A percentile compares a stretch with the other conserved stretches of the same genome.
These are phyloP conservation scores for Rosa chinensis DNA, from an alignment of 306 rosid genomes.

Conservation along the genomic window DNA sequence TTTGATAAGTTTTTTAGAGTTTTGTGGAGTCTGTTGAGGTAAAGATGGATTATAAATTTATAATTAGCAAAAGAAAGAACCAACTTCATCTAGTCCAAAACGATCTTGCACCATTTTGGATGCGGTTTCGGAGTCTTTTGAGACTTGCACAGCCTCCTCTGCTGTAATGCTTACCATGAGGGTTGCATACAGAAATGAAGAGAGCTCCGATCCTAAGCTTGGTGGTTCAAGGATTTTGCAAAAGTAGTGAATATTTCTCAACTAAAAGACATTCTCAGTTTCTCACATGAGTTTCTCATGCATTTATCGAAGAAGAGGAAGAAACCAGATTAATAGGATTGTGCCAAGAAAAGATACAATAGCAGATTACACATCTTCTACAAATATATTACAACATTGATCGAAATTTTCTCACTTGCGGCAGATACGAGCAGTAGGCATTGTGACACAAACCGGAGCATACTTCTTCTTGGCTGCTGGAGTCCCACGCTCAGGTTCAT, in stretches of 20 bases:
- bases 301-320: slow-evolving; percentile 12
- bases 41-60: not conserved
- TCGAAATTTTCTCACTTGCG: slow-evolving; percentile 37
- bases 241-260: not conserved
- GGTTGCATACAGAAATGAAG: not conserved
- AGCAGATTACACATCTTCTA: slow-evolving; percentile 21
- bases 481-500: slow-evolving; percentile 52
- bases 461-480: slow-evolving; percentile 59
- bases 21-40: not conserved
- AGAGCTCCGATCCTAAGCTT: not conserved
- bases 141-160: not conserved
- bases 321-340: slow-evolving; percentile 8
- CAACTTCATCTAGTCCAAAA: not conserved
- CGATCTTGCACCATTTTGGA: slow-evolving; percentile 3
- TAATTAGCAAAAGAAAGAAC: not conserved
- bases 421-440: slow-evolving; percentile 70
- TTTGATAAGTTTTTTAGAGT: not conserved
- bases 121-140: not conserved
- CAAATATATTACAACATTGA: slow-evolving; percentile 22
- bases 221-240: not conserved
- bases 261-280: not conserved
- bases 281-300: not conserved
- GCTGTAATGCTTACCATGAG: not conserved
- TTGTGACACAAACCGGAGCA: slow-evolving; percentile 50
- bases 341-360: not conserved